Conservation (phyloP, 2,329 filamentous ascomycete genomes). For the Neonectria punicea region DNA sequence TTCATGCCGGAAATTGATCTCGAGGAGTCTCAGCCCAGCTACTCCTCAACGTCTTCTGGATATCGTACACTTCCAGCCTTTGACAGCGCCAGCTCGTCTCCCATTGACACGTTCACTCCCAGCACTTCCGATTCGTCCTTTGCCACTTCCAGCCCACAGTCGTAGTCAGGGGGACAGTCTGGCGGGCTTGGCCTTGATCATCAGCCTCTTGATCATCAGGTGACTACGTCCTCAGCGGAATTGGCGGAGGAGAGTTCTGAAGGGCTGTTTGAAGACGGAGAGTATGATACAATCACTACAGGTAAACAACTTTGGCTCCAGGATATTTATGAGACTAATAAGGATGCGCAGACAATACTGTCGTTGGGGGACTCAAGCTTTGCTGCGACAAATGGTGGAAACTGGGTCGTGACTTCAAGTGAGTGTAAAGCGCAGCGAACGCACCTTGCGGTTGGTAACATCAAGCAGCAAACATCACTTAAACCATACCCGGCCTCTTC, state of each 20-base stretch:
- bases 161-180: slow-evolving; percentile 28
- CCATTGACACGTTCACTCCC: neutral
- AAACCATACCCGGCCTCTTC: slow-evolving; percentile 9
- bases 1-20: neutral
- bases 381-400: slow-evolving; percentile 17
- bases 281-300: no score
- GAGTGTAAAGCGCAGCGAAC: neutral
- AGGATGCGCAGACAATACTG: neutral
- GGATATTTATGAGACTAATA: neutral
- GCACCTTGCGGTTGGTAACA: neutral
- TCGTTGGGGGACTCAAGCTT: rapidly evolving
- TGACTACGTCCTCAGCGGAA: slow-evolving; percentile 28
- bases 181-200: slow-evolving; percentile 21
- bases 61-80: neutral
- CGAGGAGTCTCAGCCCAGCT: neutral
- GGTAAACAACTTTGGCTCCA: neutral
- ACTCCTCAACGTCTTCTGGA: neutral
- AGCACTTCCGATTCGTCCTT: neutral
- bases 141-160: slow-evolving; percentile 23
- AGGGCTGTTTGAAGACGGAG: neutral
- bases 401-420: slow-evolving; percentile 13
- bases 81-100: neutral
- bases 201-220: slow-evolving; percentile 11
- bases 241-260: neutral
- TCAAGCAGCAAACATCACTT: slow-evolving; percentile 15